Percentiles rank a stretch among this genome's conserved stretches.
Evolutionary conservation across 805 yeast species (phyloP).

Genomic region (Komagataella ulmi): DNA sequence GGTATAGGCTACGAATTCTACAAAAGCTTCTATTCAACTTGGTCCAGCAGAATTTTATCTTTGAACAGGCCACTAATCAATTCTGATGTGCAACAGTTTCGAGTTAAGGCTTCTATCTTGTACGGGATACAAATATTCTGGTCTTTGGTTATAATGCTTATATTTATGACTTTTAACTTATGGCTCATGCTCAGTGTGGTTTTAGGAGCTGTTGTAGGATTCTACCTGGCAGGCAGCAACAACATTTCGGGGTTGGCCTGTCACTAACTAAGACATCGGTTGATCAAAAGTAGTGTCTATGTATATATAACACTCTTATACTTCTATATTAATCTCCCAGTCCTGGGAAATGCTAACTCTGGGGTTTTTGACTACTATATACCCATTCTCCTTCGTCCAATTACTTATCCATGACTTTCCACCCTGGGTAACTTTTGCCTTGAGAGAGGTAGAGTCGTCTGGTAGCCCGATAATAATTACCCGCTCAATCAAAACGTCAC

Average conservation of each 20-base stretch:
- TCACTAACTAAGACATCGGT: neutral
- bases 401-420: slow-evolving; percentile 16
- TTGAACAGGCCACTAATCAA: neutral
- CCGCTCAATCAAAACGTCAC: slow-evolving; percentile 35
- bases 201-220: slow-evolving; percentile 26
- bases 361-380: slow-evolving; percentile 34
- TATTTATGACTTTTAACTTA: slow-evolving; percentile 32
- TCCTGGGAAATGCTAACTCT: slow-evolving; percentile 19
- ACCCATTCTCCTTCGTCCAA: neutral
- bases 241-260: slow-evolving; percentile 1
- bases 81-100: neutral
- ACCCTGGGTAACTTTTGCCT: slow-evolving; percentile 16
- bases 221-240: slow-evolving; percentile 11
- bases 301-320: neutral
- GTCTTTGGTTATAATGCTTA: slow-evolving; percentile 31
- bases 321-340: neutral
- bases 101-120: slow-evolving; percentile 13
- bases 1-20: slow-evolving; percentile 23
- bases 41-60: slow-evolving; percentile 5
- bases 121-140: slow-evolving; percentile 29
- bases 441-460: slow-evolving; percentile 13
- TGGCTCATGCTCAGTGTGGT: slow-evolving; percentile 32
- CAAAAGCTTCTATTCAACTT: slow-evolving; percentile 13
- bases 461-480: slow-evolving; percentile 32
- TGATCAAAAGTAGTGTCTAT: neutral